phyloP scores from a whole-genome alignment of 2,329 filamentous ascomycete species.

The Monilinia laxa region DNA sequence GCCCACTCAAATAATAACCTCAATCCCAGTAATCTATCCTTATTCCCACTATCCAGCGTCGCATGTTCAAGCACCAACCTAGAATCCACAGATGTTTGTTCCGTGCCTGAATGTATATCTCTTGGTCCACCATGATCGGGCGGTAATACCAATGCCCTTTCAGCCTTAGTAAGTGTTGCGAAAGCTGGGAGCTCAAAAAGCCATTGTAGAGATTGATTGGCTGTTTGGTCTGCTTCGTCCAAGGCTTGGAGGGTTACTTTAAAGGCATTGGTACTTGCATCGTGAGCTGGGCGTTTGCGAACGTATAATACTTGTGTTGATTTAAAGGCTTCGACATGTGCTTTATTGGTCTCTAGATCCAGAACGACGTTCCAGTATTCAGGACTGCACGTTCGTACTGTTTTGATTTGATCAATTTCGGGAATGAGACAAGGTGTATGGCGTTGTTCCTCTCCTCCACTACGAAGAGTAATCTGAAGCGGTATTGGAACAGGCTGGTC shows the following conservation, averaged over 20 bases:
- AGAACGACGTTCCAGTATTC: constrained; percentile 69
- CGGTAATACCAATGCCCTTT: constrained; percentile 54
- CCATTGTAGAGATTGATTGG: constrained; percentile 58
- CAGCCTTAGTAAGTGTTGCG: constrained; percentile 54
- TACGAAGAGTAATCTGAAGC: constrained; percentile 54
- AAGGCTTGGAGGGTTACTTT: constrained; percentile 61
- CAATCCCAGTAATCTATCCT: constrained; percentile 61
- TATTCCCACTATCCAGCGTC: constrained; percentile 48
- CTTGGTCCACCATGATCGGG: constrained; percentile 44
- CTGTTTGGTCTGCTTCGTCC: constrained; percentile 54
- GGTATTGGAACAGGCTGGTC: constrained; percentile 74
- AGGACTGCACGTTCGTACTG: constrained; percentile 50
- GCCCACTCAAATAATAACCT: constrained; percentile 65
- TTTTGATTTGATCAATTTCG: constrained; percentile 50
- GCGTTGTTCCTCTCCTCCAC: constrained; percentile 30
- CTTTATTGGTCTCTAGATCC: constrained; percentile 58
- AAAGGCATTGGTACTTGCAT: constrained; percentile 58
- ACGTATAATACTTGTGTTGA: constrained; percentile 63
- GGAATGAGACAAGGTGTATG: constrained; percentile 45
- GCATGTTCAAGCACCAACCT: constrained; percentile 56
- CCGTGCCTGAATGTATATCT: constrained; percentile 50
- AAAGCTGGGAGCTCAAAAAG: constrained; percentile 60
- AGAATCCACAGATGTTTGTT: constrained; percentile 61
- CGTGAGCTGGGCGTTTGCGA: constrained; percentile 56
- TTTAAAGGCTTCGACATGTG: constrained; percentile 57